A percentile compares a stretch with the other conserved stretches of the same genome.
Conservation (phyloP, 177 flowering plant genomes). For the Vitis hybrid region DNA sequence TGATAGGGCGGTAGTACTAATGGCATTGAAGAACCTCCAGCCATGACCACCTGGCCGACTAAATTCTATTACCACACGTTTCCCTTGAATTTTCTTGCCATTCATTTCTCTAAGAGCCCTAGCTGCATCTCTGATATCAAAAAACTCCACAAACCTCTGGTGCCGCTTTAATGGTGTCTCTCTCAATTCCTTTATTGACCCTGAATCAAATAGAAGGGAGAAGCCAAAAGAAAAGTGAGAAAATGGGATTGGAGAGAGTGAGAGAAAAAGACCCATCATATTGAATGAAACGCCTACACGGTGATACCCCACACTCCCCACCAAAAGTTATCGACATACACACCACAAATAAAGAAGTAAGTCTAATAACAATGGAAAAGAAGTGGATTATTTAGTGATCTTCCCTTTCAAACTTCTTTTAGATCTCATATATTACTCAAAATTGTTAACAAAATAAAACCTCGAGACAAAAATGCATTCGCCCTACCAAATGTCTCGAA, state of each 20-base stretch:
- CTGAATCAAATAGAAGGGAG: conserved; percentile 26
- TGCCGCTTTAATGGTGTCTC: conserved; percentile 72
- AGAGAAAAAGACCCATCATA: no score
- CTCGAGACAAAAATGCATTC: background rate
- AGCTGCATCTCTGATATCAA: conserved; percentile 72
- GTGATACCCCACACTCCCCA: no score
- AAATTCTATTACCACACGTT: conserved; percentile 58
- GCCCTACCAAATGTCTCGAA: conserved; percentile 73
- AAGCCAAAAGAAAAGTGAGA: background rate
- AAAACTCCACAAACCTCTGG: conserved; percentile 83
- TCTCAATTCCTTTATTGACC: conserved; percentile 75
- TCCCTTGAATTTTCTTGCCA: conserved; percentile 70
- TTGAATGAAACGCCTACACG: no score
- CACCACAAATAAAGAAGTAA: no score
- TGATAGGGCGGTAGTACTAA: background rate
- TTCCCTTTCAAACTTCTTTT: no score
- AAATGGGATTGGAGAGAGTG: no score
- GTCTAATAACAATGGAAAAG: no score
- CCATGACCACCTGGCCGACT: conserved; percentile 75
- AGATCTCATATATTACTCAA: no score
- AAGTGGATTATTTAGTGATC: no score
- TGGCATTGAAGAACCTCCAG: conserved; percentile 26
- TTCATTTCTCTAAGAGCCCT: conserved; percentile 65
- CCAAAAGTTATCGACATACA: no score
- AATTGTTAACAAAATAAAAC: background rate